A percentile compares a stretch with the other conserved stretches of the same genome.
phyloP scores from a whole-genome alignment of 75 land plant genomes.

The Cryptomeria japonica region DNA sequence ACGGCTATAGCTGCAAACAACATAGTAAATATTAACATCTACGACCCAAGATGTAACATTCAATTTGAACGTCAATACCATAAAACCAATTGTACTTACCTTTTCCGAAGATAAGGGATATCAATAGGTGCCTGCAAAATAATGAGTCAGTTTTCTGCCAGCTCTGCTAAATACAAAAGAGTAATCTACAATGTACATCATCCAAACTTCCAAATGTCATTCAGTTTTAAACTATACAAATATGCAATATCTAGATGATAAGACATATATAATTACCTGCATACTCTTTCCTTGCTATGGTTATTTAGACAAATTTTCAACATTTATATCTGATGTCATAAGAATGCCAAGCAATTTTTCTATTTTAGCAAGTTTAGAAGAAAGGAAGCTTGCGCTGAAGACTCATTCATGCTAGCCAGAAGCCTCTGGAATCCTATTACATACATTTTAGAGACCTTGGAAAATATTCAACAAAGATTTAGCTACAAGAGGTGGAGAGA shows the following conservation, averaged over 20 bases:
- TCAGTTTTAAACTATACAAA: background rate
- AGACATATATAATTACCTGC: background rate
- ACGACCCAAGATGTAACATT: background rate
- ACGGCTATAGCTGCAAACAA: conserved; percentile 14
- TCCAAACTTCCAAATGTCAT: background rate
- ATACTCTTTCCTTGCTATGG: too few species aligned
- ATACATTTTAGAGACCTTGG: too few species aligned
- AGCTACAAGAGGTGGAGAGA: background rate
- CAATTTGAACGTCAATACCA: background rate
- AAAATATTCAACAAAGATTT: too few species aligned
- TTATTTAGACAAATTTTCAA: too few species aligned
- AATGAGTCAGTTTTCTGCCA: background rate
- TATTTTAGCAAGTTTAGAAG: background rate
- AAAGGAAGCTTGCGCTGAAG: background rate
- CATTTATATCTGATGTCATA: background rate
- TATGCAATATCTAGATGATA: background rate
- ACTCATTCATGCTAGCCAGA: background rate
- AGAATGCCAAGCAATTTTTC: background rate
- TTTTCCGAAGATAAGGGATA: conserved; percentile 9
- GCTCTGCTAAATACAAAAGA: background rate
- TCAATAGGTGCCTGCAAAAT: conserved; percentile 3
- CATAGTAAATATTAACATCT: background rate
- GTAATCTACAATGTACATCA: background rate
- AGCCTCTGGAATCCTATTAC: too few species aligned
- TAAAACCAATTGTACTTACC: background rate